Evolutionary conservation across 2,329 filamentous ascomycete species (phyloP).

Genomic region (Colletotrichum sp.): DNA sequence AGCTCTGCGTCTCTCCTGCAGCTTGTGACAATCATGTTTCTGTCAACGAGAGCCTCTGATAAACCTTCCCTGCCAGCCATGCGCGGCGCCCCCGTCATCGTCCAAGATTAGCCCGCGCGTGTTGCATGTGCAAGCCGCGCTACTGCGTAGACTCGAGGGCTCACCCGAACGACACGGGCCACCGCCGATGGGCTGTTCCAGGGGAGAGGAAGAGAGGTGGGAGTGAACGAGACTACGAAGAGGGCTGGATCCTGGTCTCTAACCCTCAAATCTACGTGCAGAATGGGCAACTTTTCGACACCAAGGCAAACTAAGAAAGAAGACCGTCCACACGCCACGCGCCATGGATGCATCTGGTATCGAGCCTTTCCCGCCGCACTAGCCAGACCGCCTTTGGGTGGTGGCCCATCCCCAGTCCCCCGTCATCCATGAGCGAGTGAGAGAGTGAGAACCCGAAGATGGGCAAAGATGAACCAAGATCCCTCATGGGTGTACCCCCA

Average conservation of each 20-base stretch:
- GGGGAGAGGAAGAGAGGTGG: not conserved
- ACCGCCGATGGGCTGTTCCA: not conserved
- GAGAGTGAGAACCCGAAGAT: not conserved
- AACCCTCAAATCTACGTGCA: not conserved
- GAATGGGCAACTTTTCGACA: not conserved
- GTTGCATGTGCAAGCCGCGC: not conserved
- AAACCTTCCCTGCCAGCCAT: not conserved
- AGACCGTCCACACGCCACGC: not conserved
- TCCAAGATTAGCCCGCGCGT: not conserved
- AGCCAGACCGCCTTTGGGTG: not conserved
- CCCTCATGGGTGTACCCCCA: not conserved
- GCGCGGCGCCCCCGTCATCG: not conserved
- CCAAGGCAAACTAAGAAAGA: not conserved
- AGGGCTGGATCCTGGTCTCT: not conserved
- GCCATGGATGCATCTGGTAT: not conserved
- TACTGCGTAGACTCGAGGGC: not conserved
- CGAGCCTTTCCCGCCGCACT: not conserved
- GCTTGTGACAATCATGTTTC: conserved; percentile 15
- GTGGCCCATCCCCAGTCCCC: not conserved
- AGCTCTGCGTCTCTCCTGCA: not conserved
- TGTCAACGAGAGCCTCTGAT: conserved; percentile 9
- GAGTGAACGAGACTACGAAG: not conserved
- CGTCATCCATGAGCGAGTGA: not conserved
- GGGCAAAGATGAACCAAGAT: conserved; percentile 3
- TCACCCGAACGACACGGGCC: not conserved